A percentile compares a stretch with the other conserved stretches of the same genome.
These are phyloP conservation scores for Yamadazyma mexicana DNA, from an alignment of 1,139 yeast genomes.

Conservation along the genomic window DNA sequence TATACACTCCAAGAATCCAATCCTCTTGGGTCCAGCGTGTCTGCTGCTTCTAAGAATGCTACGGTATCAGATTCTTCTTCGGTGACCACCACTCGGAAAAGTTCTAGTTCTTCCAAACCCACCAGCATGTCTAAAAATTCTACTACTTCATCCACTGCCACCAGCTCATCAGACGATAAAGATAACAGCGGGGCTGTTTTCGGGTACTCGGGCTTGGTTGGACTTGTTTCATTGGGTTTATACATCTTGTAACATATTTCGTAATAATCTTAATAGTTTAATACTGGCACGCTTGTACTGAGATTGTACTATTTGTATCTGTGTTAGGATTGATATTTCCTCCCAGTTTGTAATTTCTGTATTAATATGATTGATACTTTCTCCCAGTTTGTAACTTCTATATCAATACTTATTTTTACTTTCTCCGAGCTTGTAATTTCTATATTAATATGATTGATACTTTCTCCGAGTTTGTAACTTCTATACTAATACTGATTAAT, in stretches of 20 bases:
- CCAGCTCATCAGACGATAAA: constrained; percentile 4
- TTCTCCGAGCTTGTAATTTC: too few relatives aligned
- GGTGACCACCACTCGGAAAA: neutral
- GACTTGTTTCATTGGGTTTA: neutral
- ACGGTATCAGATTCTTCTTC: neutral
- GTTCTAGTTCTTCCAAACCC: constrained; percentile 4
- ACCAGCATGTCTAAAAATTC: constrained; percentile 4
- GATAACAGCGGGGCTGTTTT: constrained; percentile 12
- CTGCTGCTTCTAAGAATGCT: neutral
- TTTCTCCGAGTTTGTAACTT: too few relatives aligned
- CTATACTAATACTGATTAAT: too few relatives aligned
- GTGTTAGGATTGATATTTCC: too few relatives aligned
- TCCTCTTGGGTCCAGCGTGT: neutral
- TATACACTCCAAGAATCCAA: constrained; percentile 11
- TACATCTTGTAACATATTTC: constrained; percentile 2
- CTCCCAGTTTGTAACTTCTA: too few relatives aligned
- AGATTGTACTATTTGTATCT: too few relatives aligned
- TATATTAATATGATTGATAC: too few relatives aligned
- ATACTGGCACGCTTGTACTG: too few relatives aligned
- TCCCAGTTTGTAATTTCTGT: too few relatives aligned
- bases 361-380: too few relatives aligned
- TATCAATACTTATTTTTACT: too few relatives aligned
- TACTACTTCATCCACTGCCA: constrained; percentile 2
- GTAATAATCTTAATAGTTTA: too few relatives aligned
- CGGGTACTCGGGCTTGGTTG: constrained; percentile 3